These are phyloP conservation scores for Fusarium sp. DNA, from an alignment of 2,329 filamentous ascomycete genomes.

Conservation along the genomic window DNA sequence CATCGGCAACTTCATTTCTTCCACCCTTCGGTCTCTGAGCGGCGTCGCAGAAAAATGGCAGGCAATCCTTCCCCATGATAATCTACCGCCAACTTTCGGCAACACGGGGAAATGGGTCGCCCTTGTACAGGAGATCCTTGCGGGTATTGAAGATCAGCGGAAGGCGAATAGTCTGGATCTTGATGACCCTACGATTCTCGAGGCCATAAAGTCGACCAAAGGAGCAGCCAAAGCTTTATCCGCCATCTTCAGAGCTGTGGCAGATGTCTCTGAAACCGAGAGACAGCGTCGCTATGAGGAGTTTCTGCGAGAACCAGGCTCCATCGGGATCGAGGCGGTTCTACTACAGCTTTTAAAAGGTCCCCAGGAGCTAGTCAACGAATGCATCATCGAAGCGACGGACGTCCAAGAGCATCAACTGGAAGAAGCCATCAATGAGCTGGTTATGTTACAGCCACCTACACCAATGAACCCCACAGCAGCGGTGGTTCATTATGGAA, in stretches of 20 bases:
- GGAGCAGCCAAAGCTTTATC: fast-evolving
- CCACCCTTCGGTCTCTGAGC: background rate
- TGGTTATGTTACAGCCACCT: background rate
- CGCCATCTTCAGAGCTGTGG: background rate
- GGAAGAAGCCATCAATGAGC: background rate
- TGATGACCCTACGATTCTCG: background rate
- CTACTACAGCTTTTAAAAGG: background rate
- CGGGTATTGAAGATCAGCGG: background rate
- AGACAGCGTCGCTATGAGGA: fast-evolving
- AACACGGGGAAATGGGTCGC: background rate
- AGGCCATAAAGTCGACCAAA: fast-evolving
- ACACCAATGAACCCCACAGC: background rate
- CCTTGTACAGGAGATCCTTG: background rate
- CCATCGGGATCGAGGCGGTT: background rate
- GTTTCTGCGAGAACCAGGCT: background rate
- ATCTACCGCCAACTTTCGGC: background rate
- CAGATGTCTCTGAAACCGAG: background rate
- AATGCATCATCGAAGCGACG: background rate
- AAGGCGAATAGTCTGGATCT: background rate
- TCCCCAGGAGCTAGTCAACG: background rate
- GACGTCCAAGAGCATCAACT: background rate
- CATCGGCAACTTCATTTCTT: background rate
- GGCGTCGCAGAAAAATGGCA: background rate
- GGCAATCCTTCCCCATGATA: background rate
- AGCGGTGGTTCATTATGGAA: background rate